Conservation (phyloP, 2,329 filamentous ascomycete genomes). For the Cladosporium sp. region DNA sequence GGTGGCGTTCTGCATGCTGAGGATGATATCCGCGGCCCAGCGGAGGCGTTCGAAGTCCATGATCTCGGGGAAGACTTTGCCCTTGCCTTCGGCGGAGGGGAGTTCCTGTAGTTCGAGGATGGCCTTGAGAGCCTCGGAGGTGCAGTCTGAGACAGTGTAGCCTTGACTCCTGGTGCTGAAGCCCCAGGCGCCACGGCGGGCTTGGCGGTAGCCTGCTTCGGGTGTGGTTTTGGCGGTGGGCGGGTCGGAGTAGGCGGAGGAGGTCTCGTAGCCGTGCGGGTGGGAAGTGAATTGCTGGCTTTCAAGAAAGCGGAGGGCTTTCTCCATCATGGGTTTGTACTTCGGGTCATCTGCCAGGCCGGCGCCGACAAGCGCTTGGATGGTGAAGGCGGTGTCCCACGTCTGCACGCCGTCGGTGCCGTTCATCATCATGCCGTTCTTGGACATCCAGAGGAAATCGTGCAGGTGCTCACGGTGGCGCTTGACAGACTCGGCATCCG, state of each 20-base stretch:
- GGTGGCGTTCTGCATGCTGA: slow-evolving; percentile 82
- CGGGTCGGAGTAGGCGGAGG: slow-evolving; percentile 34
- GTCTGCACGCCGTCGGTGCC: slow-evolving; percentile 97
- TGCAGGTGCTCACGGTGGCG: slow-evolving; percentile 74
- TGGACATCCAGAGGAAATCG: slow-evolving; percentile 86
- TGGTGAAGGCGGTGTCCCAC: slow-evolving; percentile 90
- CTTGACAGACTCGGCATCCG: slow-evolving; percentile 62
- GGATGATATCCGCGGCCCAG: slow-evolving; percentile 81
- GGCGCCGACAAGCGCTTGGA: slow-evolving; percentile 74
- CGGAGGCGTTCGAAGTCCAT: slow-evolving; percentile 72
- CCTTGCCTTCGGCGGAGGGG: slow-evolving; percentile 30
- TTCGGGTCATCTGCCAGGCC: slow-evolving; percentile 69
- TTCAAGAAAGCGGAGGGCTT: slow-evolving; percentile 79
- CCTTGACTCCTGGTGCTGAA: slow-evolving; percentile 91
- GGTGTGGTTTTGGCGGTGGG: slow-evolving; percentile 25
- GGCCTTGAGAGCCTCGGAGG: slow-evolving; percentile 82
- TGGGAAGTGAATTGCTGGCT: slow-evolving; percentile 86
- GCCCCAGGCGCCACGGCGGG: slow-evolving; percentile 88
- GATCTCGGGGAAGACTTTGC: slow-evolving; percentile 56
- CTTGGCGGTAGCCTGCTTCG: slow-evolving; percentile 63
- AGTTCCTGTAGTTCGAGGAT: slow-evolving; percentile 78
- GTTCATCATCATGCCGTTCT: slow-evolving; percentile 88
- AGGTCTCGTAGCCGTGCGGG: slow-evolving; percentile 65
- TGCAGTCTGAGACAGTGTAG: slow-evolving; percentile 92
- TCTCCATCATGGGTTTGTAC: slow-evolving; percentile 76